Evolutionary conservation across 768 basidiomycete species (phyloP), one percentile per base, ranked within the genome.

Genomic region (Leccinum disarticulatum): DNA sequence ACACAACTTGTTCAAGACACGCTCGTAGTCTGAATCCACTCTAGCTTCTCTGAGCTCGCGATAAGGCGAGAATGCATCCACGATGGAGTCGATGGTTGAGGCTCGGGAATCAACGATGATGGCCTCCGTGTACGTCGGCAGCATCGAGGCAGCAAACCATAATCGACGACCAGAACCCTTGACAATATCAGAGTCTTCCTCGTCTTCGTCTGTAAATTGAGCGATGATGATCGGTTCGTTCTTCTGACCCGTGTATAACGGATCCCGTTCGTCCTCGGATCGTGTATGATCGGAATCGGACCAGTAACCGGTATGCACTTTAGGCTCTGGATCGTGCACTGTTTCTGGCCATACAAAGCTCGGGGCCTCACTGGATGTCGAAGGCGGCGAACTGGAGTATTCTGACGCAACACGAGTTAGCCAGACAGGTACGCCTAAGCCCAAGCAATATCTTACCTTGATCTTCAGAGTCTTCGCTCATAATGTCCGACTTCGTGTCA

Each of bases 51-150:
- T 77, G 36, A 90, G 72, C 58, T 86, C 84, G 3, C 74, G 70
- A 61, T 88, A 89, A 55, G 81, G 75, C 0, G 87, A 83, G 54
- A 88, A 82, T 1, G 74, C 69, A 19, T 83, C 77, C 0, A 88
- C 67, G 3, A 77, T 36, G 3, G 73, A 68, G 60, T 85, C 80
- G 2, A 72, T 62, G 14, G 69, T 54, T 6, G 66, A 71, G 17
- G 62, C 19, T 4, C 64, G 70, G 54, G 74, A 68, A 41, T 67
- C 63, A 17, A 67, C 64, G 4, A 72, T 68, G 35, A 77, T 67
- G 10, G 67, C 73, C 61, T 83, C 82, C 6, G 80, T 81, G 57
- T 83, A 78, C 8, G 73, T 64, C 0, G 81, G 81, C 6, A 79
- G 66, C 6, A 77, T 59, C 9, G 75, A 77, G 14, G 76, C 69